Evolutionary conservation across 805 yeast genomes (phyloP).

Genomic region (Suhomyces sp.): DNA sequence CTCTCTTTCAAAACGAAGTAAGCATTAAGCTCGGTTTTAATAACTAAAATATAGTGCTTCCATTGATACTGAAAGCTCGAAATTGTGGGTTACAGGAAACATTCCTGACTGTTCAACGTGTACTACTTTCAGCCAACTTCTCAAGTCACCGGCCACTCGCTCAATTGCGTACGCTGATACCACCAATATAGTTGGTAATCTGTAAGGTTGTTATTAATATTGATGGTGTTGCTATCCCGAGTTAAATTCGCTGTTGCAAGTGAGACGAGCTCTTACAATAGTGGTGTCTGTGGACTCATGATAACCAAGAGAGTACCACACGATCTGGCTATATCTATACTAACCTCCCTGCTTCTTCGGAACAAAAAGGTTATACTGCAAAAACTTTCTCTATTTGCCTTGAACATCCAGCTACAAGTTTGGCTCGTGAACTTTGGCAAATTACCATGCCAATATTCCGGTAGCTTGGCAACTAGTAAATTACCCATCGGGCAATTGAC

Average conservation of each 20-base stretch:
- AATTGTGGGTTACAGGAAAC: constrained; percentile 9
- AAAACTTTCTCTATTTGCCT: constrained; percentile 14
- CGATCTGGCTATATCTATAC: constrained; percentile 5
- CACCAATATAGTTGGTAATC: background rate
- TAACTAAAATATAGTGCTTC: background rate
- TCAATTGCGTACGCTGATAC: constrained; percentile 5
- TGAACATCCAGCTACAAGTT: constrained; percentile 4
- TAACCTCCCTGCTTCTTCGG: constrained; percentile 18
- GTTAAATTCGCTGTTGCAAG: constrained; percentile 8
- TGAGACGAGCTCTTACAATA: constrained; percentile 5
- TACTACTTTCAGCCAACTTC: constrained; percentile 1
- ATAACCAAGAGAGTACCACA: background rate
- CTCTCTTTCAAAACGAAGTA: no score
- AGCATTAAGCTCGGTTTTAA: background rate
- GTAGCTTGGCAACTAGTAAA: constrained; percentile 1
- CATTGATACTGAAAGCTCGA: constrained; percentile 13
- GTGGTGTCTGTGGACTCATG: constrained; percentile 12
- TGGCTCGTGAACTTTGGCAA: constrained; percentile 12
- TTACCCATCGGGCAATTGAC: background rate
- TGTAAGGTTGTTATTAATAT: constrained; percentile 1
- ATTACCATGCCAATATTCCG: constrained; percentile 11
- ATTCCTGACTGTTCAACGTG: background rate
- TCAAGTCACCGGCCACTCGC: background rate
- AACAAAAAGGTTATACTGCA: constrained; percentile 24
- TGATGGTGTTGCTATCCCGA: constrained; percentile 2